phyloP scores from a whole-genome alignment of 2,329 filamentous ascomycete genomes.

The Phialophora tarda region DNA sequence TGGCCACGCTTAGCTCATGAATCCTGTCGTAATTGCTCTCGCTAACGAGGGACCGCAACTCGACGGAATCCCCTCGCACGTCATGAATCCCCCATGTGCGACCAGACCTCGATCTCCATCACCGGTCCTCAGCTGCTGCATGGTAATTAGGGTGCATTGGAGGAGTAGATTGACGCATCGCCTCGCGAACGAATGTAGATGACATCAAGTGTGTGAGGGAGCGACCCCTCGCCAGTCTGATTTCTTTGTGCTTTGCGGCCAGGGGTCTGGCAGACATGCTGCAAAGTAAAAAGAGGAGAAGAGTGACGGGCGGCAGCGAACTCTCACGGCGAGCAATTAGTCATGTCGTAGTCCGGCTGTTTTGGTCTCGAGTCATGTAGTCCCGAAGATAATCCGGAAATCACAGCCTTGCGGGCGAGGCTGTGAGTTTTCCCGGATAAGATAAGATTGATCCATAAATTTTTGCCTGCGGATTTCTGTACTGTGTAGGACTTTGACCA shows the following conservation, averaged over 20 bases:
- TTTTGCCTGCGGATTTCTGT: conserved; percentile 2
- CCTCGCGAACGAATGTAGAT: neutral
- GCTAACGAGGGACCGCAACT: neutral
- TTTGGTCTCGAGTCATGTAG: neutral
- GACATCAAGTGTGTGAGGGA: neutral
- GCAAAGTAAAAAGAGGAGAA: neutral
- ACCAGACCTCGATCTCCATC: neutral
- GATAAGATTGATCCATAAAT: conserved; percentile 21
- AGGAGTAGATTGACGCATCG: neutral
- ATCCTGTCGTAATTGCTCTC: neutral
- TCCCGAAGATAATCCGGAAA: neutral
- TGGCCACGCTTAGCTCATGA: neutral
- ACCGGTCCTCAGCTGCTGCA: neutral
- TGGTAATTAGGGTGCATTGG: neutral
- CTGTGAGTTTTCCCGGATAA: conserved; percentile 3
- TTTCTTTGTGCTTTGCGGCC: neutral
- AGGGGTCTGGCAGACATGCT: neutral
- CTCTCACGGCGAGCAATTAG: neutral
- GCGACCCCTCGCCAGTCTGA: neutral
- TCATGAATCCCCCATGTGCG: neutral
- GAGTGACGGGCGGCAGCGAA: neutral
- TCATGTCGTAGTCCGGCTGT: neutral
- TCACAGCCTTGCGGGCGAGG: neutral
- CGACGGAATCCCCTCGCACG: neutral
- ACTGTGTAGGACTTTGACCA: neutral